Percentiles rank a stretch among this genome's conserved stretches.
Conservation (phyloP, 2,329 filamentous ascomycete species). For the Talaromyces sp. region DNA sequence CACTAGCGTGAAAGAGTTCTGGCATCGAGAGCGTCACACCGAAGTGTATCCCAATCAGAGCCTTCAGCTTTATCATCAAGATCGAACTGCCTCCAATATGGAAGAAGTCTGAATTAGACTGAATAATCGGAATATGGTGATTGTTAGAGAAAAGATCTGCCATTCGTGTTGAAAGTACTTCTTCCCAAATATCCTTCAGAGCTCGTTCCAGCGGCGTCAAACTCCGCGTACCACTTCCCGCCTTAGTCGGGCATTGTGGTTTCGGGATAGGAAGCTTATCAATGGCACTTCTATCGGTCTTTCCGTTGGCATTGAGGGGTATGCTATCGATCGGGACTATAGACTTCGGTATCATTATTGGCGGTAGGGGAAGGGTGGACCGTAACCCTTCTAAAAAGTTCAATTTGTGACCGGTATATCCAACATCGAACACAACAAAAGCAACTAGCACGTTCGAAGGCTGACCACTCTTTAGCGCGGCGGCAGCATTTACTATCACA, state of each 20-base stretch:
- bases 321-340: constrained; percentile 26
- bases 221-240: not conserved
- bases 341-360: constrained; percentile 35
- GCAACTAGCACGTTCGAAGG: not conserved
- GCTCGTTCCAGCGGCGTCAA: not conserved
- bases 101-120: constrained; percentile 31
- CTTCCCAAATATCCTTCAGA: not conserved
- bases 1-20: constrained; percentile 24
- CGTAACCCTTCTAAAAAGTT: not conserved
- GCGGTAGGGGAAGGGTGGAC: constrained; percentile 26
- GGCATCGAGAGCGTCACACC: constrained; percentile 21
- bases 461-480: not conserved
- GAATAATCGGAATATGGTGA: not conserved
- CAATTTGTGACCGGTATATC: no score
- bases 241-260: not conserved
- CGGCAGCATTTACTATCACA: not conserved
- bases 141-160: not conserved
- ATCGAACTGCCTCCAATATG: constrained; percentile 36
- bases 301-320: constrained; percentile 30
- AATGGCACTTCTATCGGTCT: constrained; percentile 27
- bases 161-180: not conserved
- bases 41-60: constrained; percentile 24
- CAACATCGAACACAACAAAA: not conserved
- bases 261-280: constrained; percentile 24
- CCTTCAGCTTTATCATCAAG: constrained; percentile 17